A percentile compares a stretch with the other conserved stretches of the same genome.
Conservation (phyloP, 2,329 filamentous ascomycete genomes). For the Exophiala alcalophila region DNA sequence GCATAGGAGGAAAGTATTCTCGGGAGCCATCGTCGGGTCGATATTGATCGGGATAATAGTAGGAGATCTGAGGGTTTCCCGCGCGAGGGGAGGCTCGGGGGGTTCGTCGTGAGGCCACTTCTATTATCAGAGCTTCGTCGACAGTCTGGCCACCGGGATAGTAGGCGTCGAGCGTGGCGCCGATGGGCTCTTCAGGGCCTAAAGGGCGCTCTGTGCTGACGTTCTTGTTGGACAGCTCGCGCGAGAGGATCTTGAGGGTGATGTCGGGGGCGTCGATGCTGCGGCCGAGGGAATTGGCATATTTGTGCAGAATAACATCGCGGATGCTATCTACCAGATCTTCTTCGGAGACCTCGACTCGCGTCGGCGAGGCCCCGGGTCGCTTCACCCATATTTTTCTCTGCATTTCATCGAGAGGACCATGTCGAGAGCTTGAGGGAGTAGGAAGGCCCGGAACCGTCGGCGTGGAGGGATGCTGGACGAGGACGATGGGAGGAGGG, state of each 20-base stretch:
- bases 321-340: slow-evolving; percentile 93
- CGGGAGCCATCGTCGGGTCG: slow-evolving; percentile 66
- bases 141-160: slow-evolving; percentile 84
- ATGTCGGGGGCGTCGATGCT: slow-evolving; percentile 91
- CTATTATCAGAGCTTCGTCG: slow-evolving; percentile 86
- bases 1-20: slow-evolving; percentile 80
- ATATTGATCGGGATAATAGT: slow-evolving; percentile 58
- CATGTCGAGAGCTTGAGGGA: slow-evolving; percentile 21
- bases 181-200: slow-evolving; percentile 82
- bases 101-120: slow-evolving; percentile 72
- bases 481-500: slow-evolving; percentile 14
- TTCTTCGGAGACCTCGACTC: slow-evolving; percentile 80
- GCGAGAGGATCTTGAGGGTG: slow-evolving; percentile 70
- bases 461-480: slow-evolving; percentile 23
- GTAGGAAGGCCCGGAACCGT: slow-evolving; percentile 17
- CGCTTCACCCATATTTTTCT: slow-evolving; percentile 94
- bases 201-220: slow-evolving; percentile 63
- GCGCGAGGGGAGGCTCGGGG: slow-evolving; percentile 73
- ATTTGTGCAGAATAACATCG: slow-evolving; percentile 88
- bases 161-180: slow-evolving; percentile 72
- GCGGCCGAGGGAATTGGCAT: slow-evolving; percentile 84
- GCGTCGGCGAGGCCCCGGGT: slow-evolving; percentile 77
- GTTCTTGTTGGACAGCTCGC: slow-evolving; percentile 52
- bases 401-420: slow-evolving; percentile 37
- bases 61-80: slow-evolving; percentile 50